Evolutionary conservation across 345 rosid species (phyloP).

Genomic region (Heritiera littoralis): DNA sequence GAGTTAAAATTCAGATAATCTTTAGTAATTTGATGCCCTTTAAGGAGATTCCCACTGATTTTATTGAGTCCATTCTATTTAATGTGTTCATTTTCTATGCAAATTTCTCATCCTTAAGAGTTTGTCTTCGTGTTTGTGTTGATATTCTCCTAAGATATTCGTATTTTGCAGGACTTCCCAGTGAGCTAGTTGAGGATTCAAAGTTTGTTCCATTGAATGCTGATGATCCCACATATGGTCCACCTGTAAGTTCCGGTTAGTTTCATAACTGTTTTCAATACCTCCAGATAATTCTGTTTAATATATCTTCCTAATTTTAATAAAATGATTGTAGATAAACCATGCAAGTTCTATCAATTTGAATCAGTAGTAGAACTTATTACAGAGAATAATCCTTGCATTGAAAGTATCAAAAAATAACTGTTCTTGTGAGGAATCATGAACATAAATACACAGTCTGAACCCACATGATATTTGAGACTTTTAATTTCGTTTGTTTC

Average conservation of each 20-base stretch:
- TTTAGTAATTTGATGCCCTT: neutral
- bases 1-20: neutral
- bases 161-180: slow-evolving; percentile 46
- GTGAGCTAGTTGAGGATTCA: slow-evolving; percentile 57
- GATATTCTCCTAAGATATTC: neutral
- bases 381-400: neutral
- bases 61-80: neutral
- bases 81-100: neutral
- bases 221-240: slow-evolving; percentile 72
- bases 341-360: neutral
- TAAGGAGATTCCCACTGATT: neutral
- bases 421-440: neutral
- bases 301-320: neutral
- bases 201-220: slow-evolving; percentile 81
- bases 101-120: neutral
- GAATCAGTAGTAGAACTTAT: neutral
- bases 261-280: slow-evolving; percentile 17
- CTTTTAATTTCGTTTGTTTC: slow-evolving; percentile 12
- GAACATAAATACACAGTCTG: neutral
- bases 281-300: neutral
- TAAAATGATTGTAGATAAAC: neutral
- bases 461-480: neutral
- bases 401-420: neutral
- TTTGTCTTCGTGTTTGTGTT: neutral
- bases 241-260: slow-evolving; percentile 81